Percentiles rank a stretch among this genome's conserved stretches.
Evolutionary conservation across 306 rosid species (phyloP).

Genomic region (Rosa rugosa): DNA sequence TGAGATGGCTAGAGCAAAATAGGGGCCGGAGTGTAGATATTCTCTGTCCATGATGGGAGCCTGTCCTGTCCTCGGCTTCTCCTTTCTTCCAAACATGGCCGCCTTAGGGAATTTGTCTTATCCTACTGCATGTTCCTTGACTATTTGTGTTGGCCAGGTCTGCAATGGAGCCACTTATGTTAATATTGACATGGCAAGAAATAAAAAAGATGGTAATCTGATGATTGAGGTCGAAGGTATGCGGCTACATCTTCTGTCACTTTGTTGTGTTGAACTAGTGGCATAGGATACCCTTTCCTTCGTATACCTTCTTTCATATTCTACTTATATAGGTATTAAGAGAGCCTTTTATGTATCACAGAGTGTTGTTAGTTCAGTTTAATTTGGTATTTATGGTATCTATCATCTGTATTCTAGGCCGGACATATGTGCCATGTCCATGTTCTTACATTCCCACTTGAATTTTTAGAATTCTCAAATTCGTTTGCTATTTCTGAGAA

Average conservation of each 20-base stretch:
- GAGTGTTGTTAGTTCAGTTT: neutral
- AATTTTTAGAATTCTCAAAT: neutral
- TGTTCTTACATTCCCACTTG: neutral
- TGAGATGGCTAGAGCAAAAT: neutral
- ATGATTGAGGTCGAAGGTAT: slow-evolving; percentile 83
- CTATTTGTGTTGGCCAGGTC: slow-evolving; percentile 45
- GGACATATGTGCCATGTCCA: neutral
- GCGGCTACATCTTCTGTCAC: neutral
- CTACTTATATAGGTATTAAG: neutral
- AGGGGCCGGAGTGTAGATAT: neutral
- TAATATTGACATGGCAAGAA: slow-evolving; percentile 62
- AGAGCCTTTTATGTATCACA: neutral
- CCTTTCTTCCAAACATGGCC: neutral
- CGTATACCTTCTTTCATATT: neutral
- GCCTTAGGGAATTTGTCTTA: neutral
- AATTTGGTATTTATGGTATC: neutral
- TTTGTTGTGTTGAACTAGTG: neutral
- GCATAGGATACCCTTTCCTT: neutral
- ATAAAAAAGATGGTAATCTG: slow-evolving; percentile 59
- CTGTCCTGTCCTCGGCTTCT: neutral
- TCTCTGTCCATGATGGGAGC: neutral
- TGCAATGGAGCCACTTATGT: slow-evolving; percentile 83
- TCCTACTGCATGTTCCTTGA: neutral
- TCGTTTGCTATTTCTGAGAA: neutral
- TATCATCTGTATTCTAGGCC: neutral